A percentile compares a stretch with the other conserved stretches of the same genome.
Evolutionary conservation across 139 green algal species (phyloP).

Genomic region (Nannochloris sp.): DNA sequence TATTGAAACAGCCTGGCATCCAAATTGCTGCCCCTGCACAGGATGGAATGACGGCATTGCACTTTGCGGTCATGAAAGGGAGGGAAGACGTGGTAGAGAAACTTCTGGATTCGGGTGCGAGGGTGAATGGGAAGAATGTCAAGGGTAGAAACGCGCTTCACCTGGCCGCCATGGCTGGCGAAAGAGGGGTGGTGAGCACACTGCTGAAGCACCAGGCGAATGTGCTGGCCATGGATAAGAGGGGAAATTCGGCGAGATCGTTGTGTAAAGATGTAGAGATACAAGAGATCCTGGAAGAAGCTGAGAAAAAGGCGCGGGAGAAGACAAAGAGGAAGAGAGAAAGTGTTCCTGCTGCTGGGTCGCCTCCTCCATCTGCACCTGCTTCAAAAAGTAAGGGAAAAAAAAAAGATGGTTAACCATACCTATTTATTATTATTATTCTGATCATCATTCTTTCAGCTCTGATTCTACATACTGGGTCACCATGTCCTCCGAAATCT

Average conservation of each 20-base stretch:
- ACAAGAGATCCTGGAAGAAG: constrained; percentile 3
- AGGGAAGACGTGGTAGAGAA: constrained; percentile 32
- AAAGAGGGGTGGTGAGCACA: constrained; percentile 39
- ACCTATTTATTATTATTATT: not conserved
- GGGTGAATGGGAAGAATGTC: constrained; percentile 51
- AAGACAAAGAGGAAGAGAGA: not conserved
- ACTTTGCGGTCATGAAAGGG: constrained; percentile 63
- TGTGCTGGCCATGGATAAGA: constrained; percentile 33
- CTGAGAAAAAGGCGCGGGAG: not conserved
- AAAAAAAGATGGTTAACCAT: too few relatives aligned
- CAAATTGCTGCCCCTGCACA: constrained; percentile 24
- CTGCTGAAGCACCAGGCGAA: constrained; percentile 59
- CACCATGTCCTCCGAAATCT: constrained; percentile 5
- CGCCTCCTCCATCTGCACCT: too few relatives aligned
- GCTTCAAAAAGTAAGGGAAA: too few relatives aligned
- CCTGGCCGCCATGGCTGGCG: constrained; percentile 38
- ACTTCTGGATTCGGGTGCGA: constrained; percentile 26
- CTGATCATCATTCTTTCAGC: not conserved
- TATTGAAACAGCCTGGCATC: constrained; percentile 41
- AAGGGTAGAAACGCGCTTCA: constrained; percentile 46
- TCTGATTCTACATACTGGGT: constrained; percentile 5
- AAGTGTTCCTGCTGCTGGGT: too few relatives aligned
- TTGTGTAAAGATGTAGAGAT: constrained; percentile 14
- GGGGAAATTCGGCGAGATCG: constrained; percentile 35
- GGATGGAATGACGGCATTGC: constrained; percentile 67